Base-by-base conservation (phyloP, 345 rosid genomes). In the Raphanus sativus region DNA sequence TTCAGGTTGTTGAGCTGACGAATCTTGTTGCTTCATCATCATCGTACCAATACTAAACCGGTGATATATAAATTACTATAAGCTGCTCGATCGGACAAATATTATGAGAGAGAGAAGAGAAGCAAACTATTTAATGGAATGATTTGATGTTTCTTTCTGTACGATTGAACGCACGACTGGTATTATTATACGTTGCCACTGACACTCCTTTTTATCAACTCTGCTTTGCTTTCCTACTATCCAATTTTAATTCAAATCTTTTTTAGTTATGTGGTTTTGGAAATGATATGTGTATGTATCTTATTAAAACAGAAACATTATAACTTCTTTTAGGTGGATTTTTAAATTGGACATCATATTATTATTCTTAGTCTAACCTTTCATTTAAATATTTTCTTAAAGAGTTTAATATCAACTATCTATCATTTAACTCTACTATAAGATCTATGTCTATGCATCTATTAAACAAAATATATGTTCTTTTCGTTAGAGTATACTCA, bases 1-100 rank as follows among this genome's bases (percentile, higher is more conserved):
- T 13, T 73, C 36, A 10, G 78, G 67, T 62, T 69, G 75, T 74
- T 74, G 75, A 74, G 62, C 75, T 74, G 61, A 70, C 21, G 67
- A 54, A 62, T 79, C 82, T 79, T 52, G 58, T 16, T 52, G 70
- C 78, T 48, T 48, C 55, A 36, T 63, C 75, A 17, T 79, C 3
- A 6, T 62, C 71, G 21, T 40, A 74, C 78, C 72, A 40, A 71
- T 3, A 58, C 21, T 62, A 68, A 74, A 74, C 78, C 74, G 65
- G 55, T 36, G 0, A 45, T 36, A 21, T 38, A 3, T 16, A 60
- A 15, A 6, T 2, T 34, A 24, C 15, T 7, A 5, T 78, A 59
- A 78, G 29, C 24, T 38, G 60, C 4, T 73, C 70, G 70, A 21
- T 21, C 21, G 0, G 21, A 79, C 77, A 79, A 28, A 73, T 68